Evolutionary conservation across 495 filamentous ascomycete species (phyloP).

Genomic region (Aspergillus biplanus): DNA sequence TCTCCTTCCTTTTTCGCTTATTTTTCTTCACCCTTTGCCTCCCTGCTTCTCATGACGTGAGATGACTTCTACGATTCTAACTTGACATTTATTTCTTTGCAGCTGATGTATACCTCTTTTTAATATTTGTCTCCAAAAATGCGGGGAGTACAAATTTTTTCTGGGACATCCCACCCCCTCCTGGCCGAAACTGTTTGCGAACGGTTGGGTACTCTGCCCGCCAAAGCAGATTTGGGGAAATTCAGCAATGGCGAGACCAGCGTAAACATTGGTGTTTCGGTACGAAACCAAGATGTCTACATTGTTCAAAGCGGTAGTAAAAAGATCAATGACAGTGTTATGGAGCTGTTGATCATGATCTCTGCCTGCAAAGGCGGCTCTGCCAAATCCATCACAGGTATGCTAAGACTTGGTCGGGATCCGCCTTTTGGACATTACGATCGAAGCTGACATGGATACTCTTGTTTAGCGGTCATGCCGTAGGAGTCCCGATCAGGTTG

Average conservation of each 20-base stretch:
- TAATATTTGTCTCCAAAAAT: conserved; percentile 40
- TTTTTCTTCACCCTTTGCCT: conserved; percentile 16
- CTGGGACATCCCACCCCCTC: conserved; percentile 67
- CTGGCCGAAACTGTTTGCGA: conserved; percentile 75
- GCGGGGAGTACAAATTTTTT: conserved; percentile 73
- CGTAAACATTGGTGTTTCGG: conserved; percentile 89
- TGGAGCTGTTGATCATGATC: conserved; percentile 99
- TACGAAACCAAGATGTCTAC: conserved; percentile 98
- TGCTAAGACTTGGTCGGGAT: conserved; percentile 25
- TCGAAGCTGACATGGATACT: conserved; percentile 30
- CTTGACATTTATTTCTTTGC: conserved; percentile 15
- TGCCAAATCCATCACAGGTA: conserved; percentile 96
- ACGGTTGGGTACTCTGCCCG: conserved; percentile 65
- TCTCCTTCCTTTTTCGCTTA: conserved; percentile 4
- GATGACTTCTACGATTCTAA: conserved; percentile 18
- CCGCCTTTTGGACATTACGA: background rate
- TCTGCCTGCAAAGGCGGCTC: conserved; percentile 97
- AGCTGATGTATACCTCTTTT: conserved; percentile 25
- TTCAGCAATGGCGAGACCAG: conserved; percentile 94
- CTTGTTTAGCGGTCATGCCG: conserved; percentile 81
- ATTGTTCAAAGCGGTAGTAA: conserved; percentile 96
- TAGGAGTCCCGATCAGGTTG: conserved; percentile 49
- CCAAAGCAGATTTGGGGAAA: conserved; percentile 68
- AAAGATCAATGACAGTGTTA: conserved; percentile 97
- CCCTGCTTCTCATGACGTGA: conserved; percentile 26